These are phyloP conservation scores for Zoysia matrella DNA, from an alignment of 202 grass and related monocot genomes.

Conservation along the genomic window DNA sequence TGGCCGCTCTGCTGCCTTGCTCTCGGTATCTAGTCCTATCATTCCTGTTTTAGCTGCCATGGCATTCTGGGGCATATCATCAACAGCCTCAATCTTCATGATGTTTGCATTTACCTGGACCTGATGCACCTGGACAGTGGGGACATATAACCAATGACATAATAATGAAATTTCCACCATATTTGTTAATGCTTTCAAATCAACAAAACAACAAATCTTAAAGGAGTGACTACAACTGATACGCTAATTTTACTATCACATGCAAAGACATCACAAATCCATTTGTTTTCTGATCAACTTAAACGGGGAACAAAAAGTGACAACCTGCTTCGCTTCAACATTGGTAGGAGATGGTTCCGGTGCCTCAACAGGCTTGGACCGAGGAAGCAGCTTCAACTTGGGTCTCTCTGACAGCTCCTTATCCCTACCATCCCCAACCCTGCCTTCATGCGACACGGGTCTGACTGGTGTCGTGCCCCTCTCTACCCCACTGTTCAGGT, in stretches of 20 bases:
- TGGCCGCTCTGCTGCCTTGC: conserved; percentile 56
- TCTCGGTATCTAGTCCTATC: conserved; percentile 51
- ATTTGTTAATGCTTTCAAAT: neutral
- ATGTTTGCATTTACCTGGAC: conserved; percentile 25
- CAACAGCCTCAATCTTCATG: conserved; percentile 51
- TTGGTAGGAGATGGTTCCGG: conserved; percentile 51
- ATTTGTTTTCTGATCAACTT: neutral
- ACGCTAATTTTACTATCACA: neutral
- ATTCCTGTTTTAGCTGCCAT: conserved; percentile 55
- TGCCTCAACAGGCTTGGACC: conserved; percentile 69
- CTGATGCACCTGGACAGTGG: conserved; percentile 53
- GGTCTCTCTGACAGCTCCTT: conserved; percentile 62
- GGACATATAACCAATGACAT: conserved; percentile 13
- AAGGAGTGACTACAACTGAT: neutral
- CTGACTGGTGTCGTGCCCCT: conserved; percentile 47
- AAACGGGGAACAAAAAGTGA: conserved; percentile 5
- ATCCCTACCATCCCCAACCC: conserved; percentile 44
- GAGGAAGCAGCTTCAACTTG: conserved; percentile 86
- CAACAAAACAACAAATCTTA: neutral
- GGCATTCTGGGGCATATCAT: conserved; percentile 55
- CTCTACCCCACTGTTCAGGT: conserved; percentile 48
- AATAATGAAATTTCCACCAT: neutral
- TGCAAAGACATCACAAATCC: neutral
- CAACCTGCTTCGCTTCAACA: conserved; percentile 66
- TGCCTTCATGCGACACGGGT: conserved; percentile 76